Evolutionary conservation across 2,329 filamentous ascomycete species (phyloP).

Genomic region (Plenodomus tracheiphilus): DNA sequence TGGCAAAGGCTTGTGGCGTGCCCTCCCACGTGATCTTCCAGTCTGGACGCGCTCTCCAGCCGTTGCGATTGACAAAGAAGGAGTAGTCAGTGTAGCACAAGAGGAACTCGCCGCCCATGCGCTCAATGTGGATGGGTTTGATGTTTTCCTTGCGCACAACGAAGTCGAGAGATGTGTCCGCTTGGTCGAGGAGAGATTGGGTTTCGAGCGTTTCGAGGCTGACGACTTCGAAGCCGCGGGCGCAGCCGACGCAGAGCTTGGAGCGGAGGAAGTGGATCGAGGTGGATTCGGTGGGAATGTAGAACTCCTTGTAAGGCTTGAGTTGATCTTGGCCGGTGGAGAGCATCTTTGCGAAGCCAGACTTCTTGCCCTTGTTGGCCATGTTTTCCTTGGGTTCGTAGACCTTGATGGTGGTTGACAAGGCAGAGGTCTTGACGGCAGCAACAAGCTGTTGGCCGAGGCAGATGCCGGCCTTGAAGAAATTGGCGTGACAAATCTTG

Average conservation of each 20-base stretch:
- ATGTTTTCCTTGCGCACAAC: constrained; percentile 91
- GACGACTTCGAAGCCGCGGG: constrained; percentile 95
- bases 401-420: constrained; percentile 98
- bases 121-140: constrained; percentile 95
- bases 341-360: constrained; percentile 94
- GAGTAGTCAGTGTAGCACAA: constrained; percentile 98
- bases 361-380: constrained; percentile 92
- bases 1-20: constrained; percentile 84
- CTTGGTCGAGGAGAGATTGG: constrained; percentile 93
- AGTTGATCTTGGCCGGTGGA: constrained; percentile 90
- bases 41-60: constrained; percentile 92
- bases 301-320: constrained; percentile 85
- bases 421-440: constrained; percentile 89
- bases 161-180: constrained; percentile 96
- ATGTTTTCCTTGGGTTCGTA: constrained; percentile 96
- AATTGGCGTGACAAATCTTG: constrained; percentile 97
- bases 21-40: constrained; percentile 99
- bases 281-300: constrained; percentile 97
- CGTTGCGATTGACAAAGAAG: constrained; percentile 98
- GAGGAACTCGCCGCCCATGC: constrained; percentile 93
- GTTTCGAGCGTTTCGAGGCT: constrained; percentile 97
- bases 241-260: constrained; percentile 94
- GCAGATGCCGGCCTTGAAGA: constrained; percentile 97
- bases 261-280: constrained; percentile 97
- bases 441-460: constrained; percentile 92